phyloP scores from a whole-genome alignment of 345 rosid species.

The Gossypioides kirkii region DNA sequence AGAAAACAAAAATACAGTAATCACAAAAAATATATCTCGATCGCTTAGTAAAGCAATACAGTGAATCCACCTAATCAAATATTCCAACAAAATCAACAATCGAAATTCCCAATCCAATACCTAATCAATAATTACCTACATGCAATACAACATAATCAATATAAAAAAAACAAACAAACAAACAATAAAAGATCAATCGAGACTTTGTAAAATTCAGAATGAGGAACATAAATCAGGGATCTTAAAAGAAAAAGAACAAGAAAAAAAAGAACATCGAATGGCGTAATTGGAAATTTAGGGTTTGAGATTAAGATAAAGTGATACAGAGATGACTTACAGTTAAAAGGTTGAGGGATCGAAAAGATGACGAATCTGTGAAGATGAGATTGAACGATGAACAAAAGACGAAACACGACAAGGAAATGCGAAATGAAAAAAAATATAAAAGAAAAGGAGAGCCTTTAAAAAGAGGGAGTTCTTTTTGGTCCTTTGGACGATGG shows the following conservation, averaged over 20 bases:
- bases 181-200: neutral
- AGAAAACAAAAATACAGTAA: neutral
- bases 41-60: conserved; percentile 8
- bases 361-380: conserved; percentile 31
- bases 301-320: conserved; percentile 13
- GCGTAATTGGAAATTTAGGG: conserved; percentile 23
- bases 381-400: conserved; percentile 17
- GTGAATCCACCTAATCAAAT: conserved; percentile 2
- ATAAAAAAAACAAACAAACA: neutral
- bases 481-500: conserved; percentile 16
- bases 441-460: neutral
- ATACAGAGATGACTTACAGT: conserved; percentile 31
- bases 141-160: neutral
- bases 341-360: conserved; percentile 22
- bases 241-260: conserved; percentile 7
- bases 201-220: neutral
- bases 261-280: conserved; percentile 8
- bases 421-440: neutral
- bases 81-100: neutral
- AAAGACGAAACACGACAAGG: conserved; percentile 15
- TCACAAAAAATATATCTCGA: neutral
- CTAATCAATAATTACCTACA: conserved; percentile 2
- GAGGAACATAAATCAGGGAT: conserved; percentile 25
- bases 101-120: conserved; percentile 14
- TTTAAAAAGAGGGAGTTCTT: neutral